phyloP scores from a whole-genome alignment of 345 rosid genomes.

The Hypericum perforatum region DNA sequence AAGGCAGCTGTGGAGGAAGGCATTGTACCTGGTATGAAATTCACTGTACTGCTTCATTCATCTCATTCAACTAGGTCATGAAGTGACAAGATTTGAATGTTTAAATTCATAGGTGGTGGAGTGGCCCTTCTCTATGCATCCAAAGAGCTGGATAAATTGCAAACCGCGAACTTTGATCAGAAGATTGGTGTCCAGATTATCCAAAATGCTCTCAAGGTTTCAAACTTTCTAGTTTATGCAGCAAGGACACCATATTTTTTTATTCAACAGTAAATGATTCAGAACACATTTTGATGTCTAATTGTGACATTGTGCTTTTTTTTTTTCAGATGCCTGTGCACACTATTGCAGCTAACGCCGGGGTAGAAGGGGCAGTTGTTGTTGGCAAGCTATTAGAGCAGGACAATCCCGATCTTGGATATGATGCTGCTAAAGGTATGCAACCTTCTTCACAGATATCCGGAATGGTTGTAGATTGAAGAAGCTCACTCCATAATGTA shows the following conservation, averaged over 20 bases:
- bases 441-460: background rate
- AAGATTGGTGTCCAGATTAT: slow-evolving; percentile 24
- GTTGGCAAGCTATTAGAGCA: slow-evolving; percentile 39
- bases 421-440: slow-evolving; percentile 42
- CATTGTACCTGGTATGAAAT: slow-evolving; percentile 18
- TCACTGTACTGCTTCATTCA: background rate
- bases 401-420: slow-evolving; percentile 33
- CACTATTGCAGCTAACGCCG: slow-evolving; percentile 30
- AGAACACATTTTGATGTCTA: too few relatives aligned
- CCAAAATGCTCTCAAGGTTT: slow-evolving; percentile 23
- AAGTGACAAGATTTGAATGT: background rate
- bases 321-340: slow-evolving; percentile 28
- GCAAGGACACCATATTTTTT: too few relatives aligned
- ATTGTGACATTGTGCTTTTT: slow-evolving; percentile 5
- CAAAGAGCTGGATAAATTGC: slow-evolving; percentile 21
- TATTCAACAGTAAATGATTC: too few relatives aligned
- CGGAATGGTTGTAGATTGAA: background rate
- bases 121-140: slow-evolving; percentile 26
- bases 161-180: slow-evolving; percentile 21
- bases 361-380: slow-evolving; percentile 38
- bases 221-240: background rate
- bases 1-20: slow-evolving; percentile 27
- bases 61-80: background rate
- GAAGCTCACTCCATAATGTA: background rate
- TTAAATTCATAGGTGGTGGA: slow-evolving; percentile 16